phyloP scores from a whole-genome alignment of 768 basidiomycete genomes.

The Boletellus sp. region DNA sequence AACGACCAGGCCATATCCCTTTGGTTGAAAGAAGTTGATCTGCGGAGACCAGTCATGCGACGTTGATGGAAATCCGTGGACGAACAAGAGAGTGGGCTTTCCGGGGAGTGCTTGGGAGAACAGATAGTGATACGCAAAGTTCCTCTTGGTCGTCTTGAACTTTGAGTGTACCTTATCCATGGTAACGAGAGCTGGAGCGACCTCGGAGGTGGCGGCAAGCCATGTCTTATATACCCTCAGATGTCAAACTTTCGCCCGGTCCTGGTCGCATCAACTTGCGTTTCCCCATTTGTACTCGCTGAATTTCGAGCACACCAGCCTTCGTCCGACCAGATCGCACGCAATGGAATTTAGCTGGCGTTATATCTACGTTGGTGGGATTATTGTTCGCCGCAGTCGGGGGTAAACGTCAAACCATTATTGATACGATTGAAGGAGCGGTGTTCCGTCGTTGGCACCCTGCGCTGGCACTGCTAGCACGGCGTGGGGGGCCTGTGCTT shows the following conservation, averaged over 20 bases:
- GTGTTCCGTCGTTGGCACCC: too few relatives aligned
- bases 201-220: neutral
- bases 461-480: too few relatives aligned
- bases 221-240: slow-evolving; percentile 12
- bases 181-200: neutral
- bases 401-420: too few relatives aligned
- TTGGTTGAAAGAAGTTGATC: slow-evolving; percentile 34
- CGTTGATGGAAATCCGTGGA: slow-evolving; percentile 45
- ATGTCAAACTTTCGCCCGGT: slow-evolving; percentile 7
- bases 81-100: slow-evolving; percentile 39
- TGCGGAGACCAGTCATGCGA: slow-evolving; percentile 43
- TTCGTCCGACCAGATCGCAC: too few relatives aligned
- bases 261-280: slow-evolving; percentile 6
- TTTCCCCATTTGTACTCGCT: too few relatives aligned
- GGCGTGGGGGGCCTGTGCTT: too few relatives aligned
- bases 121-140: slow-evolving; percentile 37
- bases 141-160: slow-evolving; percentile 36
- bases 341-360: too few relatives aligned
- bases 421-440: too few relatives aligned
- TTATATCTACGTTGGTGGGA: too few relatives aligned
- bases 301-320: too few relatives aligned
- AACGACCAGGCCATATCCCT: slow-evolving; percentile 42
- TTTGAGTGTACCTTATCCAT: slow-evolving; percentile 27
- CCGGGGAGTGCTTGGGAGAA: slow-evolving; percentile 20
- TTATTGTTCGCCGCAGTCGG: too few relatives aligned